These are phyloP conservation scores for Acanthochlamys bracteata DNA, from an alignment of 106 monocot genomes.

Conservation along the genomic window DNA sequence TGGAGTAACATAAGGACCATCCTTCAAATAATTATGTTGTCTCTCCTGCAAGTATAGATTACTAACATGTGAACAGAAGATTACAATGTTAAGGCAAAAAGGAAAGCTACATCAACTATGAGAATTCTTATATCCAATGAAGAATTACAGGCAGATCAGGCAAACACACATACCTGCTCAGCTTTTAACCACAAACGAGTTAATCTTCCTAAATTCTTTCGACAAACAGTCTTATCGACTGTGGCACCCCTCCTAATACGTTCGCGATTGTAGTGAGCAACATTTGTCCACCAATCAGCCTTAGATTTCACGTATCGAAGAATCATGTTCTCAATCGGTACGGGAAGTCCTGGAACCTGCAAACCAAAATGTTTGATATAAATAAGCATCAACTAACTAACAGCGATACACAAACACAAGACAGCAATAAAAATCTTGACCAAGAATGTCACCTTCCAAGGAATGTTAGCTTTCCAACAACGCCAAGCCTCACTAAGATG, in stretches of 20 bases:
- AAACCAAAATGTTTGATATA: constrained; percentile 10
- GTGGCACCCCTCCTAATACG: constrained; percentile 99
- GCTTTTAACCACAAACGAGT: constrained; percentile 98
- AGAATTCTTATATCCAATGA: background rate
- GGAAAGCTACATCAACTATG: background rate
- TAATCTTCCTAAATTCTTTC: constrained; percentile 96
- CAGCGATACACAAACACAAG: background rate
- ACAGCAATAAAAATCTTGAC: background rate
- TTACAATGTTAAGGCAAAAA: background rate
- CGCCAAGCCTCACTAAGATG: constrained; percentile 99
- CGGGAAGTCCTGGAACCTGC: constrained; percentile 97
- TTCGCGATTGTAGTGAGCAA: constrained; percentile 99
- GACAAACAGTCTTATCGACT: constrained; percentile 96
- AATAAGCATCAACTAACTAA: background rate
- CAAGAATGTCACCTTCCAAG: constrained; percentile 68
- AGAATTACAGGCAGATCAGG: background rate
- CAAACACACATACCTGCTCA: constrained; percentile 52
- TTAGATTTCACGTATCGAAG: constrained; percentile 99
- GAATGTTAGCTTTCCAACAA: constrained; percentile 99
- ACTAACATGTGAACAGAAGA: background rate
- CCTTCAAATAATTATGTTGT: constrained; percentile 97
- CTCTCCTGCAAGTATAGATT: constrained; percentile 55
- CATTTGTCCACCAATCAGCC: constrained; percentile 99
- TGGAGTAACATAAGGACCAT: constrained; percentile 99
- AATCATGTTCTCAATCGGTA: constrained; percentile 99